Percentiles rank a stretch among this genome's conserved stretches.
Conservation (phyloP, 2,329 filamentous ascomycete species). For the Cercospora janseana region DNA sequence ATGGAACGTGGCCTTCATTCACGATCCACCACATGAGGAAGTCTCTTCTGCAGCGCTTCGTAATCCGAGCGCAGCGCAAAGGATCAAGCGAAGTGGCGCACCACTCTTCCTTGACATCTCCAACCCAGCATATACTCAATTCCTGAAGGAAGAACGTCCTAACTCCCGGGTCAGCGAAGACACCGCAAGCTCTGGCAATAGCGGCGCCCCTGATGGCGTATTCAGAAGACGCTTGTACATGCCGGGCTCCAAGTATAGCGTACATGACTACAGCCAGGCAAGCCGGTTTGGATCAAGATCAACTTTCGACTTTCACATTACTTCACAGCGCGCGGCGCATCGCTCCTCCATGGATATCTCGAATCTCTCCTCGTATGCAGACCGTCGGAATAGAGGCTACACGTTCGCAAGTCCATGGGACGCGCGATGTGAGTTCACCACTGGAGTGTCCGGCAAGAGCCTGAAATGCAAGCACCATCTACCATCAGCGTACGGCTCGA, state of each 20-base stretch:
- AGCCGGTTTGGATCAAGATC: conserved; percentile 13
- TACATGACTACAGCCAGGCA: conserved; percentile 43
- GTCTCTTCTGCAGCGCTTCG: conserved; percentile 44
- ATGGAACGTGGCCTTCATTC: conserved; percentile 53
- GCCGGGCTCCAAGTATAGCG: conserved; percentile 45
- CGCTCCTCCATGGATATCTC: not conserved
- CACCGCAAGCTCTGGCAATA: conserved; percentile 26
- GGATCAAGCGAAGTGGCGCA: conserved; percentile 41
- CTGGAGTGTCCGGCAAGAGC: conserved; percentile 67
- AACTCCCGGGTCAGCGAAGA: conserved; percentile 31
- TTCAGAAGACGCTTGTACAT: conserved; percentile 51
- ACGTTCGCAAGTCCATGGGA: conserved; percentile 84
- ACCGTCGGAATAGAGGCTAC: conserved; percentile 62
- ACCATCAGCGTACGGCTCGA: conserved; percentile 34
- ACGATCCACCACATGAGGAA: conserved; percentile 46
- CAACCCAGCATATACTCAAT: conserved; percentile 60
- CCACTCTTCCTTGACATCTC: conserved; percentile 55
- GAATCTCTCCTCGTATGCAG: conserved; percentile 21
- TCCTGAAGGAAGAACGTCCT: conserved; percentile 42
- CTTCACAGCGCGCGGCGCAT: not conserved
- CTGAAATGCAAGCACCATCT: conserved; percentile 36
- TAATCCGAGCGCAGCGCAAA: conserved; percentile 31
- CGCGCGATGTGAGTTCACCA: conserved; percentile 79
- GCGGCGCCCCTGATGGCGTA: conserved; percentile 35
- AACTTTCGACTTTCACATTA: conserved; percentile 10